phyloP scores from a whole-genome alignment of 805 yeast genomes.

The Zygosaccharomyces gambellarensis region DNA sequence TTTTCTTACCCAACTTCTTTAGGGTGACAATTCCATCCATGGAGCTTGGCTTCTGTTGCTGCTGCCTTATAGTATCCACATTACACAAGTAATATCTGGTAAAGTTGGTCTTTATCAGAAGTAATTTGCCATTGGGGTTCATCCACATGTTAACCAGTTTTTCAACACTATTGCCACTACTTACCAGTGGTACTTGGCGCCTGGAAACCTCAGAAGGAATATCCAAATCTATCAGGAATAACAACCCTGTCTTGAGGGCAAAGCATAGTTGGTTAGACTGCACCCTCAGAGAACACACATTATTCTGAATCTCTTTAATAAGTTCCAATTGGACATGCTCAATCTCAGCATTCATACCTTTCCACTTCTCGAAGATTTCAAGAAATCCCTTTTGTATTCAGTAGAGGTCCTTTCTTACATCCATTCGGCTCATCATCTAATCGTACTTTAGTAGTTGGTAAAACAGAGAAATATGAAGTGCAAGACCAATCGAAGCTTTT shows the following conservation, averaged over 20 bases:
- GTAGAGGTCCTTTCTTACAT: neutral
- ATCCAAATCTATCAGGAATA: slow-evolving; percentile 63
- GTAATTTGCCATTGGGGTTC: slow-evolving; percentile 17
- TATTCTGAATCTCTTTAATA: slow-evolving; percentile 41
- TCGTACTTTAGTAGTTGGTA: neutral
- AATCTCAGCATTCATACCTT: slow-evolving; percentile 23
- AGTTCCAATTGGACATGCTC: slow-evolving; percentile 47
- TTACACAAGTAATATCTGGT: slow-evolving; percentile 27
- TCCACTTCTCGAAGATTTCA: neutral
- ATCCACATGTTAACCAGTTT: slow-evolving; percentile 25
- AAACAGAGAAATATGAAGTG: neutral
- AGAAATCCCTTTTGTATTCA: neutral
- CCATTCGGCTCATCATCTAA: neutral
- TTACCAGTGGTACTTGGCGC: slow-evolving; percentile 33
- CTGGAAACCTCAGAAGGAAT: slow-evolving; percentile 55
- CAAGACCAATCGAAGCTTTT: neutral
- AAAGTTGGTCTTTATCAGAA: slow-evolving; percentile 31
- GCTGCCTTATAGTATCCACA: slow-evolving; percentile 10
- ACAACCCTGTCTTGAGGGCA: slow-evolving; percentile 46
- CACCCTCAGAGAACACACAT: slow-evolving; percentile 50
- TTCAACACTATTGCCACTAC: slow-evolving; percentile 18
- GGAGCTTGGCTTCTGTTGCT: neutral
- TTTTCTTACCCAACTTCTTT: slow-evolving; percentile 21
- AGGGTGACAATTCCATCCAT: slow-evolving; percentile 9
- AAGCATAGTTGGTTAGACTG: slow-evolving; percentile 52